phyloP scores from a whole-genome alignment of 2,329 filamentous ascomycete genomes.

The Microsporum audouinii region DNA sequence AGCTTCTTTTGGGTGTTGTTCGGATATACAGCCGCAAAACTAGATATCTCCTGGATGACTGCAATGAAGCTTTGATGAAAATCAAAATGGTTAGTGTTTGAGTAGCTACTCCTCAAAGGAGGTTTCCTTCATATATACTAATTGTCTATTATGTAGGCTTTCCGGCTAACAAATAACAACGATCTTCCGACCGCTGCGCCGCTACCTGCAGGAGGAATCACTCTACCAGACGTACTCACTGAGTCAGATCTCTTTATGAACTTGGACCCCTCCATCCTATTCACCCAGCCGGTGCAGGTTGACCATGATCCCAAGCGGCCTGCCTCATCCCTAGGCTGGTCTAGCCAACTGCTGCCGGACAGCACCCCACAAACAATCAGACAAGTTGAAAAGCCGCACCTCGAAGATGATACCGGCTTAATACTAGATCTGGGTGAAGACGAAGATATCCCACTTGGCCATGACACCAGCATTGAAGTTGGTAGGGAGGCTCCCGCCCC shows the following conservation, averaged over 20 bases:
- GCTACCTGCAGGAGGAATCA: constrained; percentile 69
- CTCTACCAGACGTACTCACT: constrained; percentile 84
- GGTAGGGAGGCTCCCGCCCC: constrained; percentile 72
- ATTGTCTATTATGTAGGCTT: constrained; percentile 52
- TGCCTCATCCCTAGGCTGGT: constrained; percentile 40
- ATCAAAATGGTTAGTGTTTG: constrained; percentile 75
- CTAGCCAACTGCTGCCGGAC: constrained; percentile 69
- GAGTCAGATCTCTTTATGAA: constrained; percentile 86
- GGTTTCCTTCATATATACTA: constrained; percentile 19
- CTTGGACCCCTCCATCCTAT: constrained; percentile 66
- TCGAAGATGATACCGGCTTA: constrained; percentile 59
- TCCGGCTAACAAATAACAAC: constrained; percentile 86
- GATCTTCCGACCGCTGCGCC: constrained; percentile 78
- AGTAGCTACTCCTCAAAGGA: neutral
- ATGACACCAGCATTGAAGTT: constrained; percentile 64
- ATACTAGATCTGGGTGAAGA: constrained; percentile 59
- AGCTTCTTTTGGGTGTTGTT: constrained; percentile 88
- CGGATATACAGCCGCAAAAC: constrained; percentile 97
- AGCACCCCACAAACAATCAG: constrained; percentile 49
- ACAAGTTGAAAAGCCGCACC: constrained; percentile 39
- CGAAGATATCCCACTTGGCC: constrained; percentile 56
- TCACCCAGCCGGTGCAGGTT: constrained; percentile 56
- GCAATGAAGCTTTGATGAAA: constrained; percentile 92
- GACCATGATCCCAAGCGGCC: constrained; percentile 27
- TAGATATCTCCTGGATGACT: constrained; percentile 90